Conservation (phyloP, 2,329 filamentous ascomycete genomes). For the Claviceps pusilla region DNA sequence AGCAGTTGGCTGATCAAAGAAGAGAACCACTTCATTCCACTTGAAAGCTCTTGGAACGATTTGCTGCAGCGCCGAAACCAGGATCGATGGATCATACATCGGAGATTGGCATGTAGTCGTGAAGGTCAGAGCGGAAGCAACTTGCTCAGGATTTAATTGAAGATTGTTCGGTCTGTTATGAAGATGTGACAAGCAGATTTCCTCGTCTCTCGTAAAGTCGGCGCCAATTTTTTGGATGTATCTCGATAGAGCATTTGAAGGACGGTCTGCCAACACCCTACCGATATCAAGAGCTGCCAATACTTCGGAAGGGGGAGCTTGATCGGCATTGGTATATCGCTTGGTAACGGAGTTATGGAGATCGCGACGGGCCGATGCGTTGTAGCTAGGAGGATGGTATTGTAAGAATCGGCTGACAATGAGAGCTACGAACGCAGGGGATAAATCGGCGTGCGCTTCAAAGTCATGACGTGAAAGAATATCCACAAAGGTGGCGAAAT, state of each 20-base stretch:
- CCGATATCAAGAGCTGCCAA: conserved; percentile 56
- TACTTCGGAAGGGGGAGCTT: conserved; percentile 54
- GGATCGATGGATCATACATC: conserved; percentile 33
- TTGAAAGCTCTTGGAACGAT: conserved; percentile 48
- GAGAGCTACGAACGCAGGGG: conserved; percentile 55
- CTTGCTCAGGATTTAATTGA: conserved; percentile 64
- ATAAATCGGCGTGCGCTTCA: conserved; percentile 50
- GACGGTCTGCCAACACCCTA: conserved; percentile 46
- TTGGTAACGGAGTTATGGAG: conserved; percentile 50
- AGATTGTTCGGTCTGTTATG: conserved; percentile 37
- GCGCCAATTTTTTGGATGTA: conserved; percentile 61
- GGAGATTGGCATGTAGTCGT: conserved; percentile 43
- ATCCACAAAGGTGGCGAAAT: conserved; percentile 62
- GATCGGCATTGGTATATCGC: conserved; percentile 50
- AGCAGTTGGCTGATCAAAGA: conserved; percentile 67
- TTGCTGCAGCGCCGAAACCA: conserved; percentile 49
- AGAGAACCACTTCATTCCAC: conserved; percentile 57
- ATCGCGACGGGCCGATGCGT: conserved; percentile 57
- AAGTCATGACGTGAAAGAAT: conserved; percentile 52
- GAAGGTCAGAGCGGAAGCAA: conserved; percentile 64
- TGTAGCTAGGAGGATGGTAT: conserved; percentile 75
- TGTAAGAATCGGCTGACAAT: conserved; percentile 79
- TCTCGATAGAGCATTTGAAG: conserved; percentile 42
- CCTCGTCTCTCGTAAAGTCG: conserved; percentile 60
- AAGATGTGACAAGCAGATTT: conserved; percentile 43